Base-by-base conservation (phyloP, 345 rosid species). In the Dimocarpus longan region DNA sequence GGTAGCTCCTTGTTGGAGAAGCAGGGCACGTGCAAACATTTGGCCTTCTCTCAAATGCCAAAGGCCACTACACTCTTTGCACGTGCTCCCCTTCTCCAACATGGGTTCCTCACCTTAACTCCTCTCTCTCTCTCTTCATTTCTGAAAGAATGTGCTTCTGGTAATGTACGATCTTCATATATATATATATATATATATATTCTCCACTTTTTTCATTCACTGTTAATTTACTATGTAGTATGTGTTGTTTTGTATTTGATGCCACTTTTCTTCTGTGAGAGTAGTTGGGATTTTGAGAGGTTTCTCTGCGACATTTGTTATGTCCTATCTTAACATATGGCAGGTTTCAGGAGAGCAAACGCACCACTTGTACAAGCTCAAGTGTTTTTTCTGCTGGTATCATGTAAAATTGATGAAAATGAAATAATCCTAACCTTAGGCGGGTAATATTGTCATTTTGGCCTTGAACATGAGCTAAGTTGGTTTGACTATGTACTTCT, bases 71-170 rank as follows among this genome's bases (percentile, higher is more conserved):
- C 8, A 8, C 4, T 68, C 8, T 65, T 80, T 92, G 98, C 98
- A 92, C 96, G 98, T 82, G 95, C 98, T 93, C 92, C 85, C 87
- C 92, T 93, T 88, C 98, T 91, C 98, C 98, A 95, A 86, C 98
- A 85, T 43, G 95, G 91, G 76, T 80, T 93, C 73, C 91, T 86
- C 87, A 79, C 81, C 87, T 65, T 28, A 57, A 11, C 18, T 22
- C 76, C 19, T 46, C 56, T 26, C 44, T 73, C 79, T 10, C 16
- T 37, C 79, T 19, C 42, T 32, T 10, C 22, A 12, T 19, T 76
- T 24, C 44, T 44, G 18, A 19, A 8, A 66, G 52, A 66, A 66
- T 42, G 24, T 37, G 56, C 66, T 66, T 40, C 50, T 7, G 64
- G 68, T 75, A 65, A 46, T 46, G 70, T 44, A 46, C 4, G 52